These are phyloP conservation scores for Xylariales sp. DNA, from an alignment of 2,329 filamentous ascomycete species.

Conservation along the genomic window DNA sequence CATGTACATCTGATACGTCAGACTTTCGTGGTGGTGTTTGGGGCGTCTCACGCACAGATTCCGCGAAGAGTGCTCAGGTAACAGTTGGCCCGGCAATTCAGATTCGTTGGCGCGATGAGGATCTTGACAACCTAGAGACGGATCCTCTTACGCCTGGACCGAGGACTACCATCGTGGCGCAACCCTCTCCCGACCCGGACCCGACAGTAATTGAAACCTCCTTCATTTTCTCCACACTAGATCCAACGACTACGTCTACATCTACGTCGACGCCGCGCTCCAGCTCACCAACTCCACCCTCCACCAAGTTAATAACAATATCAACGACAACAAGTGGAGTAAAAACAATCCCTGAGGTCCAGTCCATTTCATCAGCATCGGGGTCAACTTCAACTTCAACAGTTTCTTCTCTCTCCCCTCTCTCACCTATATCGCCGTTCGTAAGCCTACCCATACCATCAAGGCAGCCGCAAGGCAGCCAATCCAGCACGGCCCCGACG, in stretches of 20 bases:
- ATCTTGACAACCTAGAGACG: slow-evolving; percentile 43
- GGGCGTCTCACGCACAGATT: slow-evolving; percentile 44
- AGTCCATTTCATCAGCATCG: neutral
- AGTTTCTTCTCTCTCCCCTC: neutral
- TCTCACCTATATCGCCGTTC: neutral
- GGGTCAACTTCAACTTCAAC: neutral
- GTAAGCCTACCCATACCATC: neutral
- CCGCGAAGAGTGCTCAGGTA: slow-evolving; percentile 30
- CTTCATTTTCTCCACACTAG: neutral
- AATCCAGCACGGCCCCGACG: neutral
- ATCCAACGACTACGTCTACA: neutral
- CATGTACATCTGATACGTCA: slow-evolving; percentile 55
- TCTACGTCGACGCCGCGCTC: neutral
- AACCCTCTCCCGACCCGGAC: neutral
- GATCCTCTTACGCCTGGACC: slow-evolving; percentile 43
- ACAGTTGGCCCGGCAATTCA: slow-evolving; percentile 44
- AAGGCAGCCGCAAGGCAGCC: neutral
- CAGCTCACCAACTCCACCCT: neutral
- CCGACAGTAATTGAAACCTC: neutral
- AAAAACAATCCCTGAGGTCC: neutral
- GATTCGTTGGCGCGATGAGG: slow-evolving; percentile 44
- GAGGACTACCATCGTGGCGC: slow-evolving; percentile 13
- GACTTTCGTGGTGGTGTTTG: slow-evolving; percentile 40
- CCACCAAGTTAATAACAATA: neutral
- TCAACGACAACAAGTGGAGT: neutral